Evolutionary conservation across 2,329 filamentous ascomycete genomes (phyloP), one percentile per base, ranked within the genome.

Genomic region (Chrysosporium keratinophilum): DNA sequence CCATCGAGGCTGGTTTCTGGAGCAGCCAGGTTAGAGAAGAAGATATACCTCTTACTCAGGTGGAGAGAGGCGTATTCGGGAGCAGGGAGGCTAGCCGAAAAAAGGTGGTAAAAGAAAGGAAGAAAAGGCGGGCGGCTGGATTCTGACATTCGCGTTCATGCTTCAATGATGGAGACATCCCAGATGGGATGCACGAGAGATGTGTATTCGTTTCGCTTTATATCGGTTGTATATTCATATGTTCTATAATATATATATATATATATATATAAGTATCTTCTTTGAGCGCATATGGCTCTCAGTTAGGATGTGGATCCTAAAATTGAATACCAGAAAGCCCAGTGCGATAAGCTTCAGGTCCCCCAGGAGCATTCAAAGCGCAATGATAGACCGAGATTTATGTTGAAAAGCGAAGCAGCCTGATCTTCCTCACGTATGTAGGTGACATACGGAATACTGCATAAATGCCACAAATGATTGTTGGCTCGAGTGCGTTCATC

Each of bases 51-150:
- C 71, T 71, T 68, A 72, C 67, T n/a, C 70, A 72, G 50, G 54
- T 63, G 19, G 70, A 72, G 55, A 64, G 67, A 34, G 70, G 70
- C 10, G 46, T 59, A 17, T 72, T 71, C 57, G 70, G 69, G 28
- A 60, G 67, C 35, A 63, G 70, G 17, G 63, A 70, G 51, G 58
- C 61, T 15, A 62, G 50, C 19, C 64, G 62, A 47, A 67, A 62
- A 45, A 59, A 34, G n/a, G 56, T 50, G 11, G 50, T 50, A 11
- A 71, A 67, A 59, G 55, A 60, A 28, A 69, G 62, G 56, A 72
- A 69, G 59, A 72, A 71, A 59, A 66, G 68, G 56, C 61, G 70
- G 50, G 63, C 67, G 17, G 70, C 69, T 28, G 70, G 70, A 11
- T 73, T 73, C 56, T 73, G 65, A 61, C 20, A 48, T n/a, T 28